phyloP scores from a whole-genome alignment of 2,329 filamentous ascomycete species.

The Microdochium bolleyi region DNA sequence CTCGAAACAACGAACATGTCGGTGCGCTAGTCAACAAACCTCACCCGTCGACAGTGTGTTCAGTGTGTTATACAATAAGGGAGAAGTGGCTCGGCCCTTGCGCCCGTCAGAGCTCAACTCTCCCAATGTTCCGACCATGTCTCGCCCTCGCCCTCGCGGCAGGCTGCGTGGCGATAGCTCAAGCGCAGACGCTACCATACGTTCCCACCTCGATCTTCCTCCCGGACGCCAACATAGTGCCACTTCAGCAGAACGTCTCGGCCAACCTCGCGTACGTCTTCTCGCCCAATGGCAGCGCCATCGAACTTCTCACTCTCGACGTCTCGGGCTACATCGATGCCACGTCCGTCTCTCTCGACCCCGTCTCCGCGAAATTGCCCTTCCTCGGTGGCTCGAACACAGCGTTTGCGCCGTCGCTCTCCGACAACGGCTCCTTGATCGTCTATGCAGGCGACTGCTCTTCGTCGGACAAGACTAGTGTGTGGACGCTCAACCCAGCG shows the following conservation, averaged over 20 bases:
- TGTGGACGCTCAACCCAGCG: slow-evolving; percentile 62
- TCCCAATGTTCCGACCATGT: background rate
- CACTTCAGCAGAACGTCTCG: slow-evolving; percentile 19
- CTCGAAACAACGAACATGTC: background rate
- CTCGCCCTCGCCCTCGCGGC: slow-evolving; percentile 9
- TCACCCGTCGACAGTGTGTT: background rate
- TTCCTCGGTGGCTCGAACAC: slow-evolving; percentile 48
- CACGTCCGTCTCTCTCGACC: slow-evolving; percentile 33
- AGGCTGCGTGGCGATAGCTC: slow-evolving; percentile 10
- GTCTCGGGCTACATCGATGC: slow-evolving; percentile 49
- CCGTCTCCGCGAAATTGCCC: slow-evolving; percentile 48
- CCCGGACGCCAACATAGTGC: slow-evolving; percentile 34
- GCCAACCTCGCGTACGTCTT: slow-evolving; percentile 63
- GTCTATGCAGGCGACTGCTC: slow-evolving; percentile 71
- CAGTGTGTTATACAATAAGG: too few relatives aligned
- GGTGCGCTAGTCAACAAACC: background rate
- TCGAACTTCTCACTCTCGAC: slow-evolving; percentile 57
- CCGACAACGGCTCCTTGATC: slow-evolving; percentile 60
- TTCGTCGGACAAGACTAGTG: slow-evolving; percentile 35
- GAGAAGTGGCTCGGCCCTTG: too few relatives aligned
- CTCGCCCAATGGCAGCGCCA: slow-evolving; percentile 37
- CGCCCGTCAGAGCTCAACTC: too few relatives aligned
- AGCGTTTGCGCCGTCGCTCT: slow-evolving; percentile 61
- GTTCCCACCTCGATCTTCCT: slow-evolving; percentile 67
- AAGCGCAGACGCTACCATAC: slow-evolving; percentile 58